These are phyloP conservation scores for Papiliotrema flavescens DNA, from an alignment of 1,284 basidiomycete species.

Conservation along the genomic window DNA sequence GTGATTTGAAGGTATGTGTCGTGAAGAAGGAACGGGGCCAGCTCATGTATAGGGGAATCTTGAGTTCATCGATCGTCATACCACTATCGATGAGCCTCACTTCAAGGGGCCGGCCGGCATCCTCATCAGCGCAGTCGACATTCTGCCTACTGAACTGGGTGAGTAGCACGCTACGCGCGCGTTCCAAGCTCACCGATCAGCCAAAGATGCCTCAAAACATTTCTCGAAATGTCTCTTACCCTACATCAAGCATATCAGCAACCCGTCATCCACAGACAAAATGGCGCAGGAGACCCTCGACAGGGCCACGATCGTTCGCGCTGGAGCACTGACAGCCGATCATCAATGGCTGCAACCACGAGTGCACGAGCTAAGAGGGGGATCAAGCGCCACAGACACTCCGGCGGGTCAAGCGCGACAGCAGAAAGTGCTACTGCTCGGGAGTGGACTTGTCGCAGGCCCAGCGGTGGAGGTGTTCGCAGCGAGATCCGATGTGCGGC, in stretches of 20 bases:
- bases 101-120: slow-evolving; percentile 58
- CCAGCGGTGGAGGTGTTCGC: slow-evolving; percentile 74
- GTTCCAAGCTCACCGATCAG: slow-evolving; percentile 3
- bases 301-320: slow-evolving; percentile 65
- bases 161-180: slow-evolving; percentile 15
- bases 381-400: not conserved
- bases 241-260: slow-evolving; percentile 54
- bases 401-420: slow-evolving; percentile 43
- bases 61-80: slow-evolving; percentile 69
- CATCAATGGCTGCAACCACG: slow-evolving; percentile 62
- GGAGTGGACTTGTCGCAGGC: slow-evolving; percentile 86
- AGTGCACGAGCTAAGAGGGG: slow-evolving; percentile 52
- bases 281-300: slow-evolving; percentile 54
- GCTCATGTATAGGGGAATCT: slow-evolving; percentile 63
- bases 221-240: slow-evolving; percentile 67
- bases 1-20: slow-evolving; percentile 66
- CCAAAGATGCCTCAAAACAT: slow-evolving; percentile 65
- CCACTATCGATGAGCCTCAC: slow-evolving; percentile 70
- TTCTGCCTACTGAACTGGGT: slow-evolving; percentile 77
- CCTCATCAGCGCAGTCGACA: slow-evolving; percentile 81
- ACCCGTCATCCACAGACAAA: slow-evolving; percentile 44
- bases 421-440: slow-evolving; percentile 73
- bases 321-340: slow-evolving; percentile 56
- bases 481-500: slow-evolving; percentile 57
- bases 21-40: not conserved